These are phyloP conservation scores for Pilaira anomala DNA, from an alignment of 192 early-diverging fungal genomes.

Conservation along the genomic window DNA sequence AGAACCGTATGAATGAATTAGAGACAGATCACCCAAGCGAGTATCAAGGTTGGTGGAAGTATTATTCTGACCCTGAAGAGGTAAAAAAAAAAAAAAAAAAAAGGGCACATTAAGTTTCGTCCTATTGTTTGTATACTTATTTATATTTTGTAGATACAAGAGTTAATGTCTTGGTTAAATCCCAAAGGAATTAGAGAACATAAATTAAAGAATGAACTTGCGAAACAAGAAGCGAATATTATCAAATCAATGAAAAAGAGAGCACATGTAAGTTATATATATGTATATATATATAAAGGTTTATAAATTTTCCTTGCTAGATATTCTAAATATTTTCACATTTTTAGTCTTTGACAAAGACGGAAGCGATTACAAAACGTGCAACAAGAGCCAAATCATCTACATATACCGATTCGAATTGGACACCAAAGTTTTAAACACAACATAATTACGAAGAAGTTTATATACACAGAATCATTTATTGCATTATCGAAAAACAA, in stretches of 20 bases:
- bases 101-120: background rate
- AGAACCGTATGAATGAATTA: constrained; percentile 18
- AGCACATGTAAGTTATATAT: constrained; percentile 3
- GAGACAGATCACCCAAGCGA: background rate
- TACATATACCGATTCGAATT: background rate
- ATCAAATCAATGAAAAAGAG: constrained; percentile 25
- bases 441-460: too few species aligned
- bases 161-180: constrained; percentile 70
- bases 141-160: constrained; percentile 52
- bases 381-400: constrained; percentile 8
- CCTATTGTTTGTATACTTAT: background rate
- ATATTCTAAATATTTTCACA: too few species aligned
- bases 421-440: background rate
- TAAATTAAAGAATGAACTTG: constrained; percentile 42
- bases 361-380: constrained; percentile 5
- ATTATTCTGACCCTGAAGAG: constrained; percentile 23
- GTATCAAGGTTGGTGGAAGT: constrained; percentile 20
- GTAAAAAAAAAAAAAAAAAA: constrained; percentile 7
- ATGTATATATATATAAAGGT: too few species aligned
- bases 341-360: background rate
- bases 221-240: constrained; percentile 21
- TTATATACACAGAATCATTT: too few species aligned
- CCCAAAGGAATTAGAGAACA: constrained; percentile 69
- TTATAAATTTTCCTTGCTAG: too few species aligned
- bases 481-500: too few species aligned